Evolutionary conservation across 1,284 basidiomycete genomes (phyloP).

Genomic region (Erythrobasidium hasegawianum): DNA sequence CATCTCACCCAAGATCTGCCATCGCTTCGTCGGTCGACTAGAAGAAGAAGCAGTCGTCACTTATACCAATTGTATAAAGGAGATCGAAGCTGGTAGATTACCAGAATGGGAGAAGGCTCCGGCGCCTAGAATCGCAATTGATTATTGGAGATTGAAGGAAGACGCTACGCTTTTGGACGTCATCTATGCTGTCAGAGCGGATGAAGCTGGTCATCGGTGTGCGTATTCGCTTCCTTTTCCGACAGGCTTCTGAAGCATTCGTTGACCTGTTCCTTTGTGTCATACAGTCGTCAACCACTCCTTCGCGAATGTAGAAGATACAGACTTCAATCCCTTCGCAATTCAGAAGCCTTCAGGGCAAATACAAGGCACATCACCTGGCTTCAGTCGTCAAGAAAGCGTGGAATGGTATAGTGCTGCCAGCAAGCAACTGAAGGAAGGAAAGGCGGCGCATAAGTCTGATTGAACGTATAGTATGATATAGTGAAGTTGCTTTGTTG

Average conservation of each 20-base stretch:
- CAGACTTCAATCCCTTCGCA: conserved; percentile 87
- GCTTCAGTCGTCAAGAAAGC: conserved; percentile 54
- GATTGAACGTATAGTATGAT: background rate
- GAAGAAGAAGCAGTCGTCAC: conserved; percentile 93
- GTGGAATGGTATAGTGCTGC: conserved; percentile 27
- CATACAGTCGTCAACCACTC: conserved; percentile 60
- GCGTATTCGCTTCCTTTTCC: conserved; percentile 58
- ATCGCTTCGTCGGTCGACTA: conserved; percentile 90
- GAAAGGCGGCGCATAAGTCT: background rate
- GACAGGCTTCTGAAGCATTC: background rate
- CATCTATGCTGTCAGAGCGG: conserved; percentile 82
- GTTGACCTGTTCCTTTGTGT: background rate
- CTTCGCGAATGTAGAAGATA: conserved; percentile 72
- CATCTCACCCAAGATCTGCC: conserved; percentile 64
- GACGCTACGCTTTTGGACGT: conserved; percentile 80
- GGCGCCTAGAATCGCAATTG: conserved; percentile 40
- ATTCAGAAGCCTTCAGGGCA: conserved; percentile 64
- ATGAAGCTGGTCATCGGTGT: conserved; percentile 79
- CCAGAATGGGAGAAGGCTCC: conserved; percentile 67
- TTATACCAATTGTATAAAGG: conserved; percentile 55
- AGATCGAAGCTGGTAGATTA: conserved; percentile 76
- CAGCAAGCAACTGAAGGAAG: conserved; percentile 5
- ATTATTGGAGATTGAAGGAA: conserved; percentile 52
- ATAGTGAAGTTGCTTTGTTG: no score
- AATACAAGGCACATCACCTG: conserved; percentile 55